Evolutionary conservation across 140 eudicot species (phyloP).

Genomic region (Artemisia princeps): DNA sequence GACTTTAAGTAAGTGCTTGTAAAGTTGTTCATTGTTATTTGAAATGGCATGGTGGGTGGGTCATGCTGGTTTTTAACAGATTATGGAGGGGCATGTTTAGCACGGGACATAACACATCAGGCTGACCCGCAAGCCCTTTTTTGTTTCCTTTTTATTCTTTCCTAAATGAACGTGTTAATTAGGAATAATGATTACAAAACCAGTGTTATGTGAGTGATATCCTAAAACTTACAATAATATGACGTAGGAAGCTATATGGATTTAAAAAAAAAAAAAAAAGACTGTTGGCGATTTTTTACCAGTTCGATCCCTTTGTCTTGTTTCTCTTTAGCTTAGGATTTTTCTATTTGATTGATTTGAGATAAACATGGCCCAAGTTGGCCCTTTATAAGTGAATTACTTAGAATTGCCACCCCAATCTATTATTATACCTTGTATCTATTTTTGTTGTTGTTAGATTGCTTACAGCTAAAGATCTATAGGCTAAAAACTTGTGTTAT

Average conservation of each 20-base stretch:
- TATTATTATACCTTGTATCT: constrained; percentile 8
- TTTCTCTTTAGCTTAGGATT: background rate
- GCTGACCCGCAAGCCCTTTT: background rate
- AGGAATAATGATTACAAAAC: background rate
- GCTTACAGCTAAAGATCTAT: constrained; percentile 3
- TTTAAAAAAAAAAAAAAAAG: too few species aligned
- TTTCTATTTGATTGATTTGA: background rate
- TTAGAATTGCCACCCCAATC: too few species aligned
- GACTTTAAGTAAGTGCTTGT: constrained; percentile 72
- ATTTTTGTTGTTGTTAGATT: background rate
- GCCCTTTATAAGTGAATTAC: background rate
- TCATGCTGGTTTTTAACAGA: too few species aligned
- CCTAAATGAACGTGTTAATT: background rate
- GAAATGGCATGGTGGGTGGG: background rate
- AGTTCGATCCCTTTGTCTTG: too few species aligned
- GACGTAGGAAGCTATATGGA: background rate
- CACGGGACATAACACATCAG: background rate
- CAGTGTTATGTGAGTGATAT: background rate
- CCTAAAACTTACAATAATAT: background rate
- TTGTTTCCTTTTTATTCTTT: background rate
- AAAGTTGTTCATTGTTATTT: background rate
- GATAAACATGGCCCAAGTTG: background rate
- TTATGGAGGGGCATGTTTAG: too few species aligned
- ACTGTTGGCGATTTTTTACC: background rate
- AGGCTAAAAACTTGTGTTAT: constrained; percentile 8